These are phyloP conservation scores for Sordariomycetes sp. DNA, from an alignment of 2,329 filamentous ascomycete species.

Conservation along the genomic window DNA sequence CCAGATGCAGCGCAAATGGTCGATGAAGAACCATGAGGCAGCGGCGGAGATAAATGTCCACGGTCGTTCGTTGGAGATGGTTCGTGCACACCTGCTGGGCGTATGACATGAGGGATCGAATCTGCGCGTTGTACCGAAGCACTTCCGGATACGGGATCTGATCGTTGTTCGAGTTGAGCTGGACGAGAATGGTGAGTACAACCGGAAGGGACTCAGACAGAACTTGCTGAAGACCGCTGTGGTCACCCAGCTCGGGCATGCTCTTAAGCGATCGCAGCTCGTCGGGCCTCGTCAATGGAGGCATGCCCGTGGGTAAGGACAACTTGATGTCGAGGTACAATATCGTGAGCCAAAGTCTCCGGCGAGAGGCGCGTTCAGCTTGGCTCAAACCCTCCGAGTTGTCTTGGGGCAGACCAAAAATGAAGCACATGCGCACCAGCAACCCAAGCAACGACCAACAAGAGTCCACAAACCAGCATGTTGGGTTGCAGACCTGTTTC, in stretches of 20 bases:
- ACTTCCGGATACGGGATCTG: slow-evolving; percentile 22
- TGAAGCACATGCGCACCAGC: slow-evolving; percentile 22
- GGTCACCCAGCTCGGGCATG: slow-evolving; percentile 9
- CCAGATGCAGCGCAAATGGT: slow-evolving; percentile 22
- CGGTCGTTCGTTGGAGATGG: slow-evolving; percentile 20
- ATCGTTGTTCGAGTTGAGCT: slow-evolving; percentile 20
- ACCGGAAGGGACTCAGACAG: slow-evolving; percentile 20
- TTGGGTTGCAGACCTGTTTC: slow-evolving; percentile 25
- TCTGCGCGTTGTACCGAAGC: slow-evolving; percentile 18
- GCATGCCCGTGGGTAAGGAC: slow-evolving; percentile 24
- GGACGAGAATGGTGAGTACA: slow-evolving; percentile 18
- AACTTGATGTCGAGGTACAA: slow-evolving; percentile 25
- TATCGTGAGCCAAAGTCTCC: slow-evolving; percentile 24
- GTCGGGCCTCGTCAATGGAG: slow-evolving; percentile 20
- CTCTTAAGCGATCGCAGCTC: slow-evolving; percentile 16
- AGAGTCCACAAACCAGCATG: slow-evolving; percentile 25
- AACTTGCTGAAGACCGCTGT: slow-evolving; percentile 20
- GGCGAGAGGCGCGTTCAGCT: slow-evolving; percentile 16
- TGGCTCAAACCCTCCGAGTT: slow-evolving; percentile 13
- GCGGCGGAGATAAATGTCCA: slow-evolving; percentile 23
- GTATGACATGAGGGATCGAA: slow-evolving; percentile 21
- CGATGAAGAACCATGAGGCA: slow-evolving; percentile 25
- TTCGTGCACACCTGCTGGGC: slow-evolving; percentile 17
- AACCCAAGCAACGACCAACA: slow-evolving; percentile 23
- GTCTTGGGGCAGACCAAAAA: slow-evolving; percentile 22